These are phyloP conservation scores for Sphaerulina vaccinii DNA, from an alignment of 2,329 filamentous ascomycete species.

Conservation along the genomic window DNA sequence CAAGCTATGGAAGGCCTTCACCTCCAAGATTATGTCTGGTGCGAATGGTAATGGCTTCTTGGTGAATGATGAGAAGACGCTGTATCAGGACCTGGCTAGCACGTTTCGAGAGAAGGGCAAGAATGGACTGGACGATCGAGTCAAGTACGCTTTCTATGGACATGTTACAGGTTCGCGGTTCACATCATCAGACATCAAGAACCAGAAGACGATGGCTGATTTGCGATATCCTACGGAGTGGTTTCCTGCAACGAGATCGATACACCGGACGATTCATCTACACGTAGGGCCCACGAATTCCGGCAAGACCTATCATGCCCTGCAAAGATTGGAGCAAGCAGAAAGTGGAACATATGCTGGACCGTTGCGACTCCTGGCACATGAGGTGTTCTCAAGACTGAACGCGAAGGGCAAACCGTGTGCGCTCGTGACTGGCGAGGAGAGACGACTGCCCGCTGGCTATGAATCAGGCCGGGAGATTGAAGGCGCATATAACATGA, in stretches of 20 bases:
- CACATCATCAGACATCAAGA: conserved; percentile 55
- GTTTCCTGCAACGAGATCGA: conserved; percentile 78
- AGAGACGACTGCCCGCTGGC: conserved; percentile 63
- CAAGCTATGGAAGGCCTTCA: conserved; percentile 31
- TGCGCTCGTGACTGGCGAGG: conserved; percentile 86
- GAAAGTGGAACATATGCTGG: conserved; percentile 84
- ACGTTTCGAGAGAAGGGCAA: conserved; percentile 25
- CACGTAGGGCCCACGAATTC: conserved; percentile 98
- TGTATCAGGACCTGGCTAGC: conserved; percentile 21
- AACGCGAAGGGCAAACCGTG: conserved; percentile 73
- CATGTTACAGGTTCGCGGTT: conserved; percentile 60
- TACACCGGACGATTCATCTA: conserved; percentile 81
- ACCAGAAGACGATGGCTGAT: conserved; percentile 70
- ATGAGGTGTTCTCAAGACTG: conserved; percentile 91
- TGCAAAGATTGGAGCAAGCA: conserved; percentile 77
- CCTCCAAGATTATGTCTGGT: conserved; percentile 42
- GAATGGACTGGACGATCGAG: conserved; percentile 32
- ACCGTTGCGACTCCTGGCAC: conserved; percentile 81
- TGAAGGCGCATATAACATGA: conserved; percentile 55
- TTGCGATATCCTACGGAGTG: conserved; percentile 87
- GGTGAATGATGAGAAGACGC: conserved; percentile 1
- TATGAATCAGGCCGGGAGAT: conserved; percentile 43
- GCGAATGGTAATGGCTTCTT: conserved; percentile 17
- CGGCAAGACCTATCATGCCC: conserved; percentile 92
- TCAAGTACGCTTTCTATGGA: conserved; percentile 68